These are phyloP conservation scores for Malassezia slooffiae DNA, from an alignment of 1,284 basidiomycete genomes.

Conservation along the genomic window DNA sequence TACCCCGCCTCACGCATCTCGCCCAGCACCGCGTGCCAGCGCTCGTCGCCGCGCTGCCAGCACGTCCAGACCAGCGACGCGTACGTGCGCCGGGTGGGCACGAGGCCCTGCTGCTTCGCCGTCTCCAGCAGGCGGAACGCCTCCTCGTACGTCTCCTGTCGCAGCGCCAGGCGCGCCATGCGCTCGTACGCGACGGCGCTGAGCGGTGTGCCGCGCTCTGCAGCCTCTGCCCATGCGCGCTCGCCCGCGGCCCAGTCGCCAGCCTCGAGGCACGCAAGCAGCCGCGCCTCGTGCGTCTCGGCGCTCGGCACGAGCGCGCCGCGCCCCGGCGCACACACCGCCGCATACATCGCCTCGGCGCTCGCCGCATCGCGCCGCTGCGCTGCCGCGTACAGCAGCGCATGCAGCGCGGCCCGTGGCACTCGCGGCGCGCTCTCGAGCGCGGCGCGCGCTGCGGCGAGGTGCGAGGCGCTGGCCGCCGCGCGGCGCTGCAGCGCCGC, in stretches of 20 bases:
- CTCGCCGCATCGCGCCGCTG: background rate
- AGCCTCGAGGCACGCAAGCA: conserved; percentile 19
- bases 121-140: conserved; percentile 31
- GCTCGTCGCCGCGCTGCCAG: conserved; percentile 16
- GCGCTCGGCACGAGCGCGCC: conserved; percentile 7
- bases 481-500: conserved; percentile 17
- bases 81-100: conserved; percentile 26
- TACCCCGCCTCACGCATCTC: conserved; percentile 30
- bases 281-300: conserved; percentile 22
- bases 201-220: conserved; percentile 9
- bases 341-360: background rate
- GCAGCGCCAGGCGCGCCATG: conserved; percentile 23
- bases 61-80: conserved; percentile 31
- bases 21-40: conserved; percentile 19
- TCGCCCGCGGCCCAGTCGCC: conserved; percentile 17
- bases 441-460: background rate
- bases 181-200: conserved; percentile 25
- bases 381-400: conserved; percentile 10
- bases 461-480: conserved; percentile 2
- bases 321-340: background rate
- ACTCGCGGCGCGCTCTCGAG: no score
- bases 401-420: conserved; percentile 1
- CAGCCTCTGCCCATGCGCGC: conserved; percentile 15
- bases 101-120: conserved; percentile 17
- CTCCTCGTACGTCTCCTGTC: conserved; percentile 24